A percentile compares a stretch with the other conserved stretches of the same genome.
These are phyloP conservation scores for Backusella circina DNA, from an alignment of 192 early-diverging fungal species.

Conservation along the genomic window DNA sequence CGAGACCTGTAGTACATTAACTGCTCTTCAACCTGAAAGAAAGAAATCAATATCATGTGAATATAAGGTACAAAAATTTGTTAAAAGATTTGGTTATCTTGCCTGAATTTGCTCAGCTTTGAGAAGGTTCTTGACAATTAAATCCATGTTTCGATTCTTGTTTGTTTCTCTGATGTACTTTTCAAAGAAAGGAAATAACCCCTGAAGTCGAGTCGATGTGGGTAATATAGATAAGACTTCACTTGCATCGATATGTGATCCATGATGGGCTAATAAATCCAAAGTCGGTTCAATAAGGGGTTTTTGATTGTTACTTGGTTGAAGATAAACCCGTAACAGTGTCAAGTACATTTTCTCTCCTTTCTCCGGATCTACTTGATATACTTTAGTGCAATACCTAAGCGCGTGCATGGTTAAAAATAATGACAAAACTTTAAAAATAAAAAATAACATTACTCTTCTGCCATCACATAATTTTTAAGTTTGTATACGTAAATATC, in stretches of 20 bases:
- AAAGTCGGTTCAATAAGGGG: constrained; percentile 56
- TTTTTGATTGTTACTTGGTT: constrained; percentile 37
- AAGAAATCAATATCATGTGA: background rate
- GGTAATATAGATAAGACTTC: constrained; percentile 38
- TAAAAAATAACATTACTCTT: constrained; percentile 47
- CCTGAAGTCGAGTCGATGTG: constrained; percentile 18
- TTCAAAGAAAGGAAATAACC: constrained; percentile 56
- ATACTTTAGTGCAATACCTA: constrained; percentile 65
- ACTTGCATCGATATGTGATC: constrained; percentile 58
- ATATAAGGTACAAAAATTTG: background rate
- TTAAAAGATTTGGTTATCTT: constrained; percentile 1
- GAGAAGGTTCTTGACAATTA: constrained; percentile 67
- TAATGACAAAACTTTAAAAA: background rate
- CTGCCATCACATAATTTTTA: constrained; percentile 60
- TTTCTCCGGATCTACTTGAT: constrained; percentile 41
- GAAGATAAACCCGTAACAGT: constrained; percentile 61
- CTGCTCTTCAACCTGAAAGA: constrained; percentile 59
- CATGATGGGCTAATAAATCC: constrained; percentile 61
- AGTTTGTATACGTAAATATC: constrained; percentile 80
- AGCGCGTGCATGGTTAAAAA: background rate
- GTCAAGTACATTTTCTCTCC: constrained; percentile 59
- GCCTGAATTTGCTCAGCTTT: constrained; percentile 67
- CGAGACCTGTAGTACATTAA: constrained; percentile 53
- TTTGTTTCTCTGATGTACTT: constrained; percentile 61
- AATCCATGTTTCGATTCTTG: constrained; percentile 55